Conservation (phyloP, 2,329 filamentous ascomycete genomes). For the Botryotinia narcissicola region DNA sequence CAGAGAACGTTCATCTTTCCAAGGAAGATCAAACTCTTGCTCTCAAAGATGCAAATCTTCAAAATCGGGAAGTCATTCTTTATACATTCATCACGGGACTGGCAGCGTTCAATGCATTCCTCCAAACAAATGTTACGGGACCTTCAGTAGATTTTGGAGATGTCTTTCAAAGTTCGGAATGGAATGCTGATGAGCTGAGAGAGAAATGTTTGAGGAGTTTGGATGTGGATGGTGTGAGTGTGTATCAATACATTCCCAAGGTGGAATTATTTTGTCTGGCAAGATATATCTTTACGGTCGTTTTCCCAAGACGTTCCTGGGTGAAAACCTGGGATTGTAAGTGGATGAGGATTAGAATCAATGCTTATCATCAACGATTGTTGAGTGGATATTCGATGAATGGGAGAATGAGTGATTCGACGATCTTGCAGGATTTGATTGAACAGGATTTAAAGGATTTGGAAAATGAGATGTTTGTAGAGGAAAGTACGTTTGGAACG, state of each 20-base stretch:
- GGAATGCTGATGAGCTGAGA: conserved; percentile 35
- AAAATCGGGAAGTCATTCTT: conserved; percentile 22
- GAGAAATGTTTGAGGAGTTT: conserved; percentile 66
- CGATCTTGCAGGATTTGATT: conserved; percentile 58
- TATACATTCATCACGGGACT: conserved; percentile 51
- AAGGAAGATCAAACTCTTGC: conserved; percentile 24
- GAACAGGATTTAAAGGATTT: conserved; percentile 56
- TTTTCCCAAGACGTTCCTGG: conserved; percentile 34
- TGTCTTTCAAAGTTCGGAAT: conserved; percentile 39
- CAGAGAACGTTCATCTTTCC: conserved; percentile 24
- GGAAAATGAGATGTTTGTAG: conserved; percentile 44
- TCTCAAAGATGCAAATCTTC: conserved; percentile 25
- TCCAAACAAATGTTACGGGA: conserved; percentile 86
- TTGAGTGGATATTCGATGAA: conserved; percentile 41
- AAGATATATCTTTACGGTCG: conserved; percentile 46
- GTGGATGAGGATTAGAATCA: conserved; percentile 61
- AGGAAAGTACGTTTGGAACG: conserved; percentile 41
- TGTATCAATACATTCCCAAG: conserved; percentile 79
- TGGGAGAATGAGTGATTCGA: conserved; percentile 50
- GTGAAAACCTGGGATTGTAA: conserved; percentile 33
- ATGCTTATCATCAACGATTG: conserved; percentile 70
- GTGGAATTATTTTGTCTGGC: conserved; percentile 82
- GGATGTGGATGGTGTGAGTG: conserved; percentile 78
- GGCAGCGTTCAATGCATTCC: conserved; percentile 71
- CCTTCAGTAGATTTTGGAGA: conserved; percentile 63